A percentile compares a stretch with the other conserved stretches of the same genome.
Conservation (phyloP, 371 early-diverging fungal genomes). For the Mucor circinelloides region DNA sequence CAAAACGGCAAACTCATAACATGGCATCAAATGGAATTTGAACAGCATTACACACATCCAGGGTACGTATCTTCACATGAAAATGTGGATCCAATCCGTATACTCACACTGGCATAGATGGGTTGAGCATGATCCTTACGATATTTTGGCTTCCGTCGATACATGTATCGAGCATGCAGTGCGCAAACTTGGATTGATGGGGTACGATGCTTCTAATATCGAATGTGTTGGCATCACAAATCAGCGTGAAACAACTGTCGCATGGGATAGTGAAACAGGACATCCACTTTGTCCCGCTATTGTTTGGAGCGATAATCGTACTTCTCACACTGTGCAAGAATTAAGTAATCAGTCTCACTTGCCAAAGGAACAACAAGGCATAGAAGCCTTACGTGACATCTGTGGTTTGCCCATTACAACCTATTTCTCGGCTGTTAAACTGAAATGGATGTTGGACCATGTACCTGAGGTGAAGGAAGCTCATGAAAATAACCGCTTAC, state of each 20-base stretch:
- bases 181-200: slow-evolving; percentile 63
- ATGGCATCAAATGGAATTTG: slow-evolving; percentile 81
- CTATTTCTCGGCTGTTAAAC: slow-evolving; percentile 92
- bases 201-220: slow-evolving; percentile 63
- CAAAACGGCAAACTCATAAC: slow-evolving; percentile 69
- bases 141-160: slow-evolving; percentile 74
- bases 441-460: slow-evolving; percentile 92
- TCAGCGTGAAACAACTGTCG: slow-evolving; percentile 93
- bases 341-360: slow-evolving; percentile 47
- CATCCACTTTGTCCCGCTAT: slow-evolving; percentile 87
- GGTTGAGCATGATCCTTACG: slow-evolving; percentile 90
- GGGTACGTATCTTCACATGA: slow-evolving; percentile 55
- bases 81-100: slow-evolving; percentile 26
- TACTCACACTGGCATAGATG: slow-evolving; percentile 52
- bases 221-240: slow-evolving; percentile 91
- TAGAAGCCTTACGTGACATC: slow-evolving; percentile 50
- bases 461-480: slow-evolving; percentile 64
- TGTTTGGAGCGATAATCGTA: slow-evolving; percentile 95
- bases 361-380: slow-evolving; percentile 27
- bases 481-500: slow-evolving; percentile 31
- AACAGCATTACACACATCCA: slow-evolving; percentile 73
- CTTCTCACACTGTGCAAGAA: slow-evolving; percentile 70
- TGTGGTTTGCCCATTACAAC: slow-evolving; percentile 94
- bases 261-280: slow-evolving; percentile 89
- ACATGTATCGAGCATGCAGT: slow-evolving; percentile 74